phyloP scores from a whole-genome alignment of 2,329 filamentous ascomycete genomes.

The Pleomassaria siparia region DNA sequence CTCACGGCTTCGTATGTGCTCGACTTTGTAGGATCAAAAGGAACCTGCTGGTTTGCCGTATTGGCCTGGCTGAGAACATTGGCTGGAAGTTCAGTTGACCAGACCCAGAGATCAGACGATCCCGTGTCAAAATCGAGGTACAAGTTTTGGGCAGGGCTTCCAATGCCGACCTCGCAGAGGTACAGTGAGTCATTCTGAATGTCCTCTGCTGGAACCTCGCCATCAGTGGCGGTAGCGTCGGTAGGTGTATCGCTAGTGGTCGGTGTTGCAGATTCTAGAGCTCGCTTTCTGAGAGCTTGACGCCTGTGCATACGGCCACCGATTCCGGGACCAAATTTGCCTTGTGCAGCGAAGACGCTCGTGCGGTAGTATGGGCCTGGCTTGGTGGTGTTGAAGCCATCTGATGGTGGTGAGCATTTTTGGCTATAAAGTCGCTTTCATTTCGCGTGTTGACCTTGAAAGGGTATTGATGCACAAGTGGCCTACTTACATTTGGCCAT shows the following conservation, averaged over 20 bases:
- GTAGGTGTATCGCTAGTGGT: conserved; percentile 3
- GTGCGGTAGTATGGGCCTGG: conserved; percentile 26
- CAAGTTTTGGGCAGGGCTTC: conserved; percentile 56
- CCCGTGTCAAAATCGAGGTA: conserved; percentile 71
- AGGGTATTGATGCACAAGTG: no score
- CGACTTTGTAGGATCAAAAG: conserved; percentile 48
- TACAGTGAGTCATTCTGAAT: conserved; percentile 37
- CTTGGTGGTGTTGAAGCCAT: conserved; percentile 28
- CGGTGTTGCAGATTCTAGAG: conserved; percentile 2
- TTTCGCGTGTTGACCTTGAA: no score
- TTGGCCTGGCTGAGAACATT: conserved; percentile 42
- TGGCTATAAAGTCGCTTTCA: no score
- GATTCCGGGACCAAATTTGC: conserved; percentile 21
- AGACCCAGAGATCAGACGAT: conserved; percentile 63
- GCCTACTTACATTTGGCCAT: conserved; percentile 10
- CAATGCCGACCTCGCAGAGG: conserved; percentile 60
- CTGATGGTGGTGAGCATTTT: conserved; percentile 3
- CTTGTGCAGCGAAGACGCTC: conserved; percentile 20
- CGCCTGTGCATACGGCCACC: conserved; percentile 25
- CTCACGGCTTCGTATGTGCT: conserved; percentile 38
- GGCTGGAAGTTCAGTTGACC: conserved; percentile 25
- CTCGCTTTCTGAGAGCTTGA: conserved; percentile 20
- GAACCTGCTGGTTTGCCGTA: conserved; percentile 58
- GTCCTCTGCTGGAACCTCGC: conserved; percentile 23
- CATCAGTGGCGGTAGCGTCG: conserved; percentile 4